Evolutionary conservation across 2,329 filamentous ascomycete species (phyloP), one percentile per base, ranked within the genome.

Genomic region (Aureobasidium sp.): DNA sequence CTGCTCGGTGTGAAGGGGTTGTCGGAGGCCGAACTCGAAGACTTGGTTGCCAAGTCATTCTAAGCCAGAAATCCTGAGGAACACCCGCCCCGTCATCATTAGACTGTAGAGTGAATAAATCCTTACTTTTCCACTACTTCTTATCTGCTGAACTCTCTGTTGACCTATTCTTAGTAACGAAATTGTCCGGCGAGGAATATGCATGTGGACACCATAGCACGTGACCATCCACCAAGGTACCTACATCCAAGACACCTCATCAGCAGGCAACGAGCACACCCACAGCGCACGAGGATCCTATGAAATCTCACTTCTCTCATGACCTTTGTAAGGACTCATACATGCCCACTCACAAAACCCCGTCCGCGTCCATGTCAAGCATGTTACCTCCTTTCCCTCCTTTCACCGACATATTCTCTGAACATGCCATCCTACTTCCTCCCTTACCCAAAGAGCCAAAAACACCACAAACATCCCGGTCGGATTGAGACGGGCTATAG

Each of bases 1-100:
- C 51, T 70, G 56, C 58, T 71, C 16, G 67, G 69, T 3, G 52
- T 68, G 25, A 63, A 67, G 55, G 60, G 59, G 45, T 41, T 66
- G 55, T 60, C 54, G 19, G 60, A 63, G 39, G 54, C 49, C 16
- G 63, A 65, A 42, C 29, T 69, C 12, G 60, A 63, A 54, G 59
- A 58, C 22, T 51, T 67, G 35, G 59, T 69, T 4, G 59, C 53
- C 22, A 53, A 61, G 40, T 44, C n/a, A 14, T 35, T 37, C 21
- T 48, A 45, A 34, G 14, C 14, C 32, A 32, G 2, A n/a, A 12
- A 29, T 29, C 7, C 35, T 7, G 4, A 10, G 6, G 29, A 17
- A 11, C 4, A 4, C 16, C 11, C 4, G 12, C 17, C 17, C 30
- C 14, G 6, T 14, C 41, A 32, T 44, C 32, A 21, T n/a, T 17